Base-by-base conservation (phyloP, 1,139 yeast genomes). In the Kazachstania sp. region DNA sequence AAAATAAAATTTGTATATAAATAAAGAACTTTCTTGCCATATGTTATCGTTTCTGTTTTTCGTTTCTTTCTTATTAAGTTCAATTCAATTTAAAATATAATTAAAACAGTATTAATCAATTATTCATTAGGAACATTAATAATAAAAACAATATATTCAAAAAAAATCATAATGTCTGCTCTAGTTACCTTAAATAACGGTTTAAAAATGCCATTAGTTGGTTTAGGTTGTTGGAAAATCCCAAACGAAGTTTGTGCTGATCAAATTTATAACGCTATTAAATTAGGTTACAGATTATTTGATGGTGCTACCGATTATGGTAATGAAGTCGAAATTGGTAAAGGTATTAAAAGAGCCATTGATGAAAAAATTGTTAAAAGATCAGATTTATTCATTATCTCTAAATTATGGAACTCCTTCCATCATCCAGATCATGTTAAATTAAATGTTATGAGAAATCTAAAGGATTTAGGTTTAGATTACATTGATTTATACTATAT, bases 271-370 rank as follows among this genome's bases (percentile, higher is more conserved):
- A 74, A 79, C 44, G 86, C 86, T 53, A 79, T 81, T 58, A 79
- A 80, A 62, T 69, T 71, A 19, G 94, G 94, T 11, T 84, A 84
- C 72, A 75, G 92, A 66, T 68, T 81, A 52, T 81, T 83, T 54
- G 90, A 83, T 60, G 86, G 86, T 59, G 94, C 92, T 45, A 74
- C 76, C 63, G 90, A 83, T 63, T 84, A 84, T 64, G 90, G 86
- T 52, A 84, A 84, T 63, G 88, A 83, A 65, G 72, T 73, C 58
- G 85, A 83, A 63, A 81, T 83, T 45, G 94, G 94, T 40, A 67
- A 77, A 50, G 92, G 90, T 52, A 71, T 83, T 54, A 73, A 71
- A 41, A 71, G 67, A 55, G 90, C 90, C 45, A 70, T 83, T 55
- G 74, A 69, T 41, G 88, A 83, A 45, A 86, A 86, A 3, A 51